These are phyloP conservation scores for Clavulina sp. DNA, from an alignment of 768 basidiomycete genomes.

Conservation along the genomic window DNA sequence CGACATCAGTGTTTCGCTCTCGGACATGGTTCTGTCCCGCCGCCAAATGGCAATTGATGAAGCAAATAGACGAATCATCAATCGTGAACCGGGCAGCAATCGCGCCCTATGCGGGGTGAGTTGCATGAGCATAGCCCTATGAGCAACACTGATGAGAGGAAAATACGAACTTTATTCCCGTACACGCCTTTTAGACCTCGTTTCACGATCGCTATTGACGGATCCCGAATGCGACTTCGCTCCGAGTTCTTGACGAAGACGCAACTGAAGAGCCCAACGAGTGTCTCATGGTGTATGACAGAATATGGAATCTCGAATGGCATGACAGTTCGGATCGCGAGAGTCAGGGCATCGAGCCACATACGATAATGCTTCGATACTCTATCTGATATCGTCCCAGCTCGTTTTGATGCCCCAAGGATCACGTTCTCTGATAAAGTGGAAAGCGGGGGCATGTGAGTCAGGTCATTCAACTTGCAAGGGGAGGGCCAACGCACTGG, in stretches of 20 bases:
- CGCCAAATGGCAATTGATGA: conserved; percentile 96
- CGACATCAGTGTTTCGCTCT: conserved; percentile 72
- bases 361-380: conserved; percentile 73
- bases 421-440: conserved; percentile 50
- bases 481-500: conserved; percentile 25
- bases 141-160: neutral
- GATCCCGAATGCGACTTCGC: conserved; percentile 40
- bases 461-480: too few relatives aligned
- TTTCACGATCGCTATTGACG: conserved; percentile 69
- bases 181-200: conserved; percentile 84
- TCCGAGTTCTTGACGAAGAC: conserved; percentile 59
- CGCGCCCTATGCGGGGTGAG: conserved; percentile 41
- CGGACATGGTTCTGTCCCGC: conserved; percentile 75
- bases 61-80: conserved; percentile 84
- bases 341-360: conserved; percentile 69
- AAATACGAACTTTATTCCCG: conserved; percentile 69
- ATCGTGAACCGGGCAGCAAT: conserved; percentile 80
- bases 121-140: neutral
- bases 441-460: neutral
- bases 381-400: conserved; percentile 51
- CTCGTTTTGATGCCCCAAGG: conserved; percentile 47
- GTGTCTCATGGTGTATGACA: conserved; percentile 67
- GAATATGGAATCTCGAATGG: conserved; percentile 59
- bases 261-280: conserved; percentile 74
- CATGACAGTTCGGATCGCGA: conserved; percentile 57